Evolutionary conservation across 1,139 yeast species (phyloP), one percentile per base, ranked within the genome.

Genomic region (Diutina rugosa): DNA sequence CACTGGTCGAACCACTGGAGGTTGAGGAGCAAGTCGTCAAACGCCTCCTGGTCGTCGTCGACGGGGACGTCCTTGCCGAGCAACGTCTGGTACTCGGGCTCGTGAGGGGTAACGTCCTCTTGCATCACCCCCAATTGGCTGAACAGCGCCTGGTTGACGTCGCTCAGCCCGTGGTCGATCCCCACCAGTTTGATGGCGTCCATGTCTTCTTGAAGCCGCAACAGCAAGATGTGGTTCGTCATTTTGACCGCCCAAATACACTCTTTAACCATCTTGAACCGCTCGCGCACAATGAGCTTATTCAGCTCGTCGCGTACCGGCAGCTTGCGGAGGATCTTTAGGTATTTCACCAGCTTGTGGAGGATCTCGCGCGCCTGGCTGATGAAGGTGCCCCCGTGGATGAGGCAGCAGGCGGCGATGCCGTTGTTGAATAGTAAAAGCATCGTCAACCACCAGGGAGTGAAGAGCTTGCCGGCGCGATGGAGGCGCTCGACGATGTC

Each of bases 211-310:
- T 72, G 67, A 56, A 81, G 67, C 56, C 82, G 69, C 57, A 80
- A 68, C 16, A 76, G 68, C 55, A 81, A 67, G 61, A 81, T 74
- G 58, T 79, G 79, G 61, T 80, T 81, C 56, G 82, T 70, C 72
- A 78, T 79, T 59, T 81, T 81, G 47, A 84, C 65, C 1, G 82
- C 84, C 89, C 89, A 84, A 35, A 81, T 65, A 63, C 86, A 81
- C 63, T 84, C 88, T 56, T 75, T 73, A 10, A 79, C 81, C 89
- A 84, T 84, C 55, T 73, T 76, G 63, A 78, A 79, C 56, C 83
- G 65, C 56, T 74, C 79, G 53, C 72, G 72, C 41, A 69, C 64
- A 6, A 74, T 63, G 12, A 77, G 63, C 57, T 68, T 68, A 21
- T 77, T 77, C 41, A 65, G 60, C 6, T 64, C 67, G 56, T 71